phyloP scores from a whole-genome alignment of 495 filamentous ascomycete genomes.

The Penicillium angulare region DNA sequence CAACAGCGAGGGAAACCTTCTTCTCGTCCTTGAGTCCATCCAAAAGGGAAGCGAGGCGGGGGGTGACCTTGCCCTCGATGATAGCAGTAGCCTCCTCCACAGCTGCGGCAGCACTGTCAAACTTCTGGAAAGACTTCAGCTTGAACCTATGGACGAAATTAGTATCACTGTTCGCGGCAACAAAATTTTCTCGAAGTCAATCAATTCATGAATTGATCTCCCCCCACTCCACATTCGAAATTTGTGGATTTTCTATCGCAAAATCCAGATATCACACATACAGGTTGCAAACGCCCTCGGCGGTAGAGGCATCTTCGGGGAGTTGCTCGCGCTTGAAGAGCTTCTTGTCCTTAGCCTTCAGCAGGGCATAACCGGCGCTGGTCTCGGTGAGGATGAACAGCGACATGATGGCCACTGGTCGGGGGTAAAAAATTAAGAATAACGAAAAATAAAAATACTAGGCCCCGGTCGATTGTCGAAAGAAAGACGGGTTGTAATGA shows the following conservation, averaged over 20 bases:
- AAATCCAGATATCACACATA: slow-evolving; percentile 48
- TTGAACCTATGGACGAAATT: slow-evolving; percentile 64
- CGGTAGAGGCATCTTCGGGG: slow-evolving; percentile 66
- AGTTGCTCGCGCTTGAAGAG: slow-evolving; percentile 83
- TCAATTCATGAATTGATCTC: not conserved
- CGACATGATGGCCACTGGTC: slow-evolving; percentile 57
- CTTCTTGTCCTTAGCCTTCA: slow-evolving; percentile 98
- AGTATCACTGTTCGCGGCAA: slow-evolving; percentile 21
- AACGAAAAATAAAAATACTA: slow-evolving; percentile 14
- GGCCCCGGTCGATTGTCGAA: slow-evolving; percentile 15
- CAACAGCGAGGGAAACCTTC: slow-evolving; percentile 92
- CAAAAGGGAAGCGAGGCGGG: slow-evolving; percentile 76
- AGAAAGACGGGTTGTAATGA: slow-evolving; percentile 19
- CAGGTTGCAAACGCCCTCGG: slow-evolving; percentile 84
- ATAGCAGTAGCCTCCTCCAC: slow-evolving; percentile 85
- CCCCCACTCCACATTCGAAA: not conserved
- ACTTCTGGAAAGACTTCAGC: slow-evolving; percentile 95
- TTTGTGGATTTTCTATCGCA: not conserved
- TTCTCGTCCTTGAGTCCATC: slow-evolving; percentile 95
- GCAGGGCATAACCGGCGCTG: slow-evolving; percentile 92
- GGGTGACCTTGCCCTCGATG: slow-evolving; percentile 94
- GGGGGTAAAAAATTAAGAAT: slow-evolving; percentile 25
- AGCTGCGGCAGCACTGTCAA: slow-evolving; percentile 82
- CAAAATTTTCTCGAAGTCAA: slow-evolving; percentile 3
- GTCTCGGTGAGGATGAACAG: slow-evolving; percentile 88